These are phyloP conservation scores for Trametes elegans DNA, from an alignment of 768 basidiomycete species.

Conservation along the genomic window DNA sequence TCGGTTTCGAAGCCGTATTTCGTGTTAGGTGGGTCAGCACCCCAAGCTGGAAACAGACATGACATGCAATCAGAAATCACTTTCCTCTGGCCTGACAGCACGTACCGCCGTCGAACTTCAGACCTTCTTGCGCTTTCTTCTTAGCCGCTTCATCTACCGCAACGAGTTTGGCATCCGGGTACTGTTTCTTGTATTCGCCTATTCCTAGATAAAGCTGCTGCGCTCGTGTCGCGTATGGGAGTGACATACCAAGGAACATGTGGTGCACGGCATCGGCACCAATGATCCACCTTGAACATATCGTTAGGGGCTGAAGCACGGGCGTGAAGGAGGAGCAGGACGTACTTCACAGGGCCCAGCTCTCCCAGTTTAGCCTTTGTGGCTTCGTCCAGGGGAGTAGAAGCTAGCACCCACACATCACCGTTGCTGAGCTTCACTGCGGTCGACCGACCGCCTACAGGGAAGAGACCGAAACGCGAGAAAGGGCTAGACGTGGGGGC, in stretches of 20 bases:
- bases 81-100: no score
- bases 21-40: slow-evolving; percentile 41
- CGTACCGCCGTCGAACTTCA: slow-evolving; percentile 65
- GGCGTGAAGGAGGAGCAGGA: neutral
- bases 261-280: slow-evolving; percentile 58
- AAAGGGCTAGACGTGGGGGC: slow-evolving; percentile 71
- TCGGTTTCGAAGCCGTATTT: slow-evolving; percentile 80
- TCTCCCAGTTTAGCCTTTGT: slow-evolving; percentile 61
- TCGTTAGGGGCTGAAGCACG: neutral
- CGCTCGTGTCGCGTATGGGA: slow-evolving; percentile 22
- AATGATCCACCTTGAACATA: slow-evolving; percentile 49
- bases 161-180: slow-evolving; percentile 68
- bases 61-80: neutral
- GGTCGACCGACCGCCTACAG: slow-evolving; percentile 81
- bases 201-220: neutral
- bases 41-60: slow-evolving; percentile 27
- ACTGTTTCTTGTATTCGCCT: slow-evolving; percentile 68
- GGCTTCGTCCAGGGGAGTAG: slow-evolving; percentile 63
- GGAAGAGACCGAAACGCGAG: slow-evolving; percentile 60
- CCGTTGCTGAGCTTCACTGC: slow-evolving; percentile 68
- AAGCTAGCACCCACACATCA: slow-evolving; percentile 82
- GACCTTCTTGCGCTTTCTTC: slow-evolving; percentile 49
- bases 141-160: slow-evolving; percentile 56
- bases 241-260: slow-evolving; percentile 49
- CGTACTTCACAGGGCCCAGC: slow-evolving; percentile 69